Evolutionary conservation across 768 basidiomycete genomes (phyloP).

Genomic region (Lentinus tigrinus): DNA sequence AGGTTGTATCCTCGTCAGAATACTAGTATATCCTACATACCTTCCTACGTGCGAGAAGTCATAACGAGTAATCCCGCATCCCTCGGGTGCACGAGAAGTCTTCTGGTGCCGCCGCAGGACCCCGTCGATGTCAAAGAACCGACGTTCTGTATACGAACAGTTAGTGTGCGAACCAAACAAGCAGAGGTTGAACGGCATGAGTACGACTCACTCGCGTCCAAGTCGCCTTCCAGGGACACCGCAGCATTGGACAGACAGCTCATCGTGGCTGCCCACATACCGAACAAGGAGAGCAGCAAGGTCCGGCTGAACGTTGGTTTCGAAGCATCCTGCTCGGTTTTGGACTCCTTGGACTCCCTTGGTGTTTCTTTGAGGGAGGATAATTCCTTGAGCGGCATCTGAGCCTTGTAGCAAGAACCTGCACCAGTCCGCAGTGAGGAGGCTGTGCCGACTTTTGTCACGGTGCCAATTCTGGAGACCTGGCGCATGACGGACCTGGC

Average conservation of each 20-base stretch:
- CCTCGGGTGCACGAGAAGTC: constrained; percentile 1
- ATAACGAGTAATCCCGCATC: constrained; percentile 21
- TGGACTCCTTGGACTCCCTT: too few species aligned
- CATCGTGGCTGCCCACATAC: background rate
- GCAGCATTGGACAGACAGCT: background rate
- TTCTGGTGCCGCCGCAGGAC: constrained; percentile 12
- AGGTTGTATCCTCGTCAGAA: background rate
- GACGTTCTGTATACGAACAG: too few species aligned
- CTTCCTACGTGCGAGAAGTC: constrained; percentile 25
- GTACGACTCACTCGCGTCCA: background rate
- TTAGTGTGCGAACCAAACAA: too few species aligned
- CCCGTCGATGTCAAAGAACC: background rate
- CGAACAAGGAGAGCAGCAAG: background rate
- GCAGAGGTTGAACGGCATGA: background rate
- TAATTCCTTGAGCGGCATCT: too few species aligned
- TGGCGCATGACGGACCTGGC: too few species aligned
- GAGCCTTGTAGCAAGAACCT: too few species aligned
- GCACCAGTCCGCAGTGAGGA: too few species aligned
- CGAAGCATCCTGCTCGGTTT: too few species aligned
- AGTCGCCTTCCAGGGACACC: background rate
- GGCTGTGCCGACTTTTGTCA: too few species aligned
- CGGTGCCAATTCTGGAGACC: too few species aligned
- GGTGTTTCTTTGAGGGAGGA: too few species aligned
- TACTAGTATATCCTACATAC: constrained; percentile 5
- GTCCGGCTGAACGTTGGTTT: too few species aligned